Base-by-base conservation (phyloP, 1,284 basidiomycete genomes). In the Schizopora paradoxa region DNA sequence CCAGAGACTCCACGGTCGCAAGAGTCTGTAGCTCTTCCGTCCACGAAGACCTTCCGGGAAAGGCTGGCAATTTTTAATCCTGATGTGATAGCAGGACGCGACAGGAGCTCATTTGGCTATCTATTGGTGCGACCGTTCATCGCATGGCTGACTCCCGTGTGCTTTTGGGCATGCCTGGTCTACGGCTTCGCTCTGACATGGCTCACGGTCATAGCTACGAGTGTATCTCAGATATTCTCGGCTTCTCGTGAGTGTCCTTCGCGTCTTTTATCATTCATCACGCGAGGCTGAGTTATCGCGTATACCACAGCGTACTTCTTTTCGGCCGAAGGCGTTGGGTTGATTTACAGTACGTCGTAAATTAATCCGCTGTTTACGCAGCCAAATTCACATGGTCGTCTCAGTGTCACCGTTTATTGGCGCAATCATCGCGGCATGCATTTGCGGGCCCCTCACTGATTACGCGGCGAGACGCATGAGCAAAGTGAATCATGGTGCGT, bases 101-200 rank as follows among this genome's bases (percentile, higher is more conserved):
- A 44, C 45, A 8, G 28, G n/a, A n/a, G n/a, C n/a, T n/a, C n/a
- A n/a, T n/a, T 51, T 16, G 3, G 8, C 18, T 34, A 26, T 6
- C 14, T 53, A 23, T 28, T 53, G 5, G 6, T 40, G 11, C 32
- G 51, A 21, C 51, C 51, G 6, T 43, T 53, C 23, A 27, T 50
- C 6, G 44, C 49, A 14, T 47, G 48, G 14, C 33, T 49, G 16
- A 51, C 51, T 13, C 51, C 51, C 4, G 48, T 53, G 16, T 49
- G 44, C 27, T 25, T 51, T 6, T 53, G 51, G 51, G 51, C 49
- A 14, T 37, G 49, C 13, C 18, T 53, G 18, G 40, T 56, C 4
- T 56, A 54, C 39, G 54, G 54, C n/a, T 49, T 51, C 16, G 53
- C 53, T 10, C 53, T 56, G 41, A 55, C 55, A 14, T 56, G 55